Evolutionary conservation across 176 grass and related monocot genomes (phyloP), one percentile per base, ranked within the genome.

Genomic region (Panicum miliaceum): DNA sequence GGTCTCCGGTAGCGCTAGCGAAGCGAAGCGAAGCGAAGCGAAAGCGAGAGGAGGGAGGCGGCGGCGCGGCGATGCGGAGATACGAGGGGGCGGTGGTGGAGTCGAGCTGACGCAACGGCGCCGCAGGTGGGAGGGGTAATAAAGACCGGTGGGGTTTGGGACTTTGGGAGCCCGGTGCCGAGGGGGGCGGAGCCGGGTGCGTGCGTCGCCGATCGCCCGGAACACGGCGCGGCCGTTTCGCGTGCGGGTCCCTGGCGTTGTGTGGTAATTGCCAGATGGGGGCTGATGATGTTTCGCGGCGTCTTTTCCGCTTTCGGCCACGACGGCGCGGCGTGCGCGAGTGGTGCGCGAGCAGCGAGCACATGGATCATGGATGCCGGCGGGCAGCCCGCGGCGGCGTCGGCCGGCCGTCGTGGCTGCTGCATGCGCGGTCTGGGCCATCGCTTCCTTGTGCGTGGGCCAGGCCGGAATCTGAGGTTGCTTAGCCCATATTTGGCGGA

Each of bases 21-120:
- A 29, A 48, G 46, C 15, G 60, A 62, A n/a, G n/a, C n/a, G n/a
- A n/a, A n/a, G n/a, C n/a, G n/a, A n/a, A 52, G 50, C 27, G 62
- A 64, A 64, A 4, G 77, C 68, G 68, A 16, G 32, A 45, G 8
- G 23, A 61, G 37, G 50, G 72, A 27, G 37, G 23, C 4, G 58
- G 76, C 26, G 60, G 41, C 27, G 84, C 62, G 37, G 43, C 43
- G 67, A 20, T 35, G 43, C 84, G 65, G 64, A 71, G 57, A 16
- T 37, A 18, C 32, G 81, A 11, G 18, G 43, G 43, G 2, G 41
- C 16, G 56, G 42, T 19, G 41, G 52, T 50, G 52, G 64, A 78
- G 54, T 78, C 22, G 75, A 79, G 75, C 25, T 14, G 65, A 62
- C 66, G 84, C 84, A 71, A 79, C 70, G 71, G 71, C 71, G 71